Base-by-base conservation (phyloP, 2,329 filamentous ascomycete species). In the Fusarium sp. region DNA sequence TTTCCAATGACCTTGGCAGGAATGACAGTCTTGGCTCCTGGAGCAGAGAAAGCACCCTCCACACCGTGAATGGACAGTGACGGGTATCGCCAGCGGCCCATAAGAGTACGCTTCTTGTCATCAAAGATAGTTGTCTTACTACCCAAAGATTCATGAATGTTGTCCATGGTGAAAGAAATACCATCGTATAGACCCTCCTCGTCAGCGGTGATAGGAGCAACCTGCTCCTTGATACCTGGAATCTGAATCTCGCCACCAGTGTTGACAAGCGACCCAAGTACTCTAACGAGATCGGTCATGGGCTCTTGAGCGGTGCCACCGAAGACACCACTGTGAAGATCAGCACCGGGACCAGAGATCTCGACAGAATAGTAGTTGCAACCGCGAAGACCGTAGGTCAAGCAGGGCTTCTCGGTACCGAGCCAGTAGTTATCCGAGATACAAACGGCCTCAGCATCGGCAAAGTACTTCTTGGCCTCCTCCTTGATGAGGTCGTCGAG, bases 381-480 rank as follows among this genome's bases (percentile, higher is more conserved):
- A 57, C 96, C 96, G 73, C 96, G 92, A 69, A 99, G 91, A 75
- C 96, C 96, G 81, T 99, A 99, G 12, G 96, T 99, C 78, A 99
- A 84, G 82, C 96, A 99, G 15, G 96, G 96, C 88, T 98, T 98
- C 87, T 98, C 94, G 8, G 96, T 98, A 63, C 96, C 96, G 43
- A 99, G 90, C 96, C 96, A 99, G 90, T 99, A 99, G 88, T 99
- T 99, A 83, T 99, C 96, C 50, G 94, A 97, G 79, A 99, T 99
- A 84, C 96, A 99, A 66, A 98, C 94, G 8, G 95, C 96, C 74
- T 99, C 96, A 38, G 94, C 90, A 76, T 98, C 95, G 77, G 94
- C 94, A 85, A 99, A 99, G 86, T 91, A 98, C 76, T 93, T 92
- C 84, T 97, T 94, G 73, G 92, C 94, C 84, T 99, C 96, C 49